Evolutionary conservation across 805 yeast species (phyloP).

Genomic region (Saccharomycopsis fermentans): DNA sequence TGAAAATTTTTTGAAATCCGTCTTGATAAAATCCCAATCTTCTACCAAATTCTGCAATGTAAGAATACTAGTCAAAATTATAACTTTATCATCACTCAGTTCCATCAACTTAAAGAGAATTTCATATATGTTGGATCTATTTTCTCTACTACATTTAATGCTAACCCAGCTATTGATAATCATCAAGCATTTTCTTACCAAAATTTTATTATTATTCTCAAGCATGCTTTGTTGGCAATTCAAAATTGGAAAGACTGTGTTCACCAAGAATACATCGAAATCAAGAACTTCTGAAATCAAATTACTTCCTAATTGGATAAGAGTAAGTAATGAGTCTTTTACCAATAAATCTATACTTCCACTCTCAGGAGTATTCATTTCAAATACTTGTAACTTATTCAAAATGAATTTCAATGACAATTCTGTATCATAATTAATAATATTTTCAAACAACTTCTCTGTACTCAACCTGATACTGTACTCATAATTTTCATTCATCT

Average conservation of each 20-base stretch:
- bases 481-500: conserved; percentile 67
- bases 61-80: conserved; percentile 61
- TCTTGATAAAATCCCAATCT: conserved; percentile 78
- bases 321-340: conserved; percentile 73
- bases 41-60: conserved; percentile 61
- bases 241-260: conserved; percentile 56
- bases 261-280: conserved; percentile 52
- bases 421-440: conserved; percentile 54
- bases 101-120: conserved; percentile 42
- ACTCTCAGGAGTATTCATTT: neutral
- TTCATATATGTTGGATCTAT: conserved; percentile 48
- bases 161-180: conserved; percentile 76
- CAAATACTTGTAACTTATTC: conserved; percentile 38
- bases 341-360: conserved; percentile 31
- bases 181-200: conserved; percentile 68
- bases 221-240: conserved; percentile 19
- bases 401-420: conserved; percentile 45
- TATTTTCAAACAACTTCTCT: conserved; percentile 70
- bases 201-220: conserved; percentile 37
- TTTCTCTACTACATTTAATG: conserved; percentile 49
- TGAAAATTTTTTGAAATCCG: conserved; percentile 56
- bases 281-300: conserved; percentile 57
- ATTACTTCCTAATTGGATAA: conserved; percentile 69
- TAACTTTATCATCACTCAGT: conserved; percentile 63
- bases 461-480: conserved; percentile 80